phyloP scores from a whole-genome alignment of 768 basidiomycete species.

The Leccinum variicolor region DNA sequence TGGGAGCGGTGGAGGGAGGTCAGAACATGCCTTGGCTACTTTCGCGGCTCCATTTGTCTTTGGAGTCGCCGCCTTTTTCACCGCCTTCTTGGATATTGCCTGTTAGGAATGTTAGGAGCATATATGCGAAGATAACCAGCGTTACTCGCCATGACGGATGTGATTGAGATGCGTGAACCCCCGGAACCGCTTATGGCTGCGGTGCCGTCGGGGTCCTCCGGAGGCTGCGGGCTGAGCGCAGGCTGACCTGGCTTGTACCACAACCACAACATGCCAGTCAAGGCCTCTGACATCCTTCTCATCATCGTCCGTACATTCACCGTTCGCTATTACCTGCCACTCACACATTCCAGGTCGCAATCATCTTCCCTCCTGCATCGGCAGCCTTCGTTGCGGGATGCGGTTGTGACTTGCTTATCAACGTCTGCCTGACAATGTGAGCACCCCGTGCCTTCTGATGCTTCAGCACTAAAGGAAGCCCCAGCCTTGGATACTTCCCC shows the following conservation, averaged over 20 bases:
- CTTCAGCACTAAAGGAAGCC: slow-evolving; percentile 1
- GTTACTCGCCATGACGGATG: slow-evolving; percentile 23
- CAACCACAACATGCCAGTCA: slow-evolving; percentile 35
- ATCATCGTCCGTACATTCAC: slow-evolving; percentile 54
- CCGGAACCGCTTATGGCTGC: slow-evolving; percentile 5
- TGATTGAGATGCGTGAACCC: slow-evolving; percentile 7
- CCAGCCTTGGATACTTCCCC: slow-evolving; percentile 74
- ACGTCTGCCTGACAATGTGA: slow-evolving; percentile 74
- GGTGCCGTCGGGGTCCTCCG: slow-evolving; percentile 21
- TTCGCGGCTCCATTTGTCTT: slow-evolving; percentile 53
- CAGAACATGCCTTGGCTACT: slow-evolving; percentile 68
- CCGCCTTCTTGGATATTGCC: slow-evolving; percentile 90
- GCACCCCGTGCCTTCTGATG: slow-evolving; percentile 17
- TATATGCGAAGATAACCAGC: not conserved
- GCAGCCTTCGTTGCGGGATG: slow-evolving; percentile 78
- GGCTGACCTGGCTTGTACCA: not conserved
- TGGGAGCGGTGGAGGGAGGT: not conserved
- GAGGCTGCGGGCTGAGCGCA: slow-evolving; percentile 13
- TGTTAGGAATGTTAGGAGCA: slow-evolving; percentile 27
- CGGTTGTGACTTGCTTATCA: slow-evolving; percentile 84
- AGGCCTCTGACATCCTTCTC: slow-evolving; percentile 71
- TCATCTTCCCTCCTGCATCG: slow-evolving; percentile 80
- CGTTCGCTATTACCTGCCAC: not conserved
- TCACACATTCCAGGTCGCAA: slow-evolving; percentile 53
- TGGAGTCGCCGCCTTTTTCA: slow-evolving; percentile 69